Evolutionary conservation across 2,329 filamentous ascomycete species (phyloP).

Genomic region (Metarhizium guizhouense): DNA sequence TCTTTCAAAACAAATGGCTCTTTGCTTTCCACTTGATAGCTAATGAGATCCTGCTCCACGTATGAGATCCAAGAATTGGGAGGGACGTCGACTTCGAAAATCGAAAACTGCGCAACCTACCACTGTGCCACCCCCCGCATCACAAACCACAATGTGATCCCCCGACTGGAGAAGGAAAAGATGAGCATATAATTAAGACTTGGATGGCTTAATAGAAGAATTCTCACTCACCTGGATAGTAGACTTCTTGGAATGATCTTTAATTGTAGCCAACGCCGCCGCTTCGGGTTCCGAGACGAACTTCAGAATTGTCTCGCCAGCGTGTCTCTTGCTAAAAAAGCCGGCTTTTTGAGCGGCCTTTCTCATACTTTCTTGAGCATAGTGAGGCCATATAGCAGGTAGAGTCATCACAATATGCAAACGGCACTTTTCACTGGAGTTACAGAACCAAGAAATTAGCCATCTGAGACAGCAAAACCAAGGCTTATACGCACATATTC

Average conservation of each 20-base stretch:
- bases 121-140: conserved; percentile 28
- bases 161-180: conserved; percentile 8
- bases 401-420: conserved; percentile 33
- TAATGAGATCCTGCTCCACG: conserved; percentile 28
- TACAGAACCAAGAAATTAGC: too few relatives aligned
- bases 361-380: conserved; percentile 27
- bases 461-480: not conserved
- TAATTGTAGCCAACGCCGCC: conserved; percentile 29
- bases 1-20: conserved; percentile 24
- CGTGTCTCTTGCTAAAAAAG: conserved; percentile 18
- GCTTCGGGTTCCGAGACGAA: conserved; percentile 37
- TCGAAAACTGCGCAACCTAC: conserved; percentile 10
- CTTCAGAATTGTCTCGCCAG: conserved; percentile 19
- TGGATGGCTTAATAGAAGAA: too few relatives aligned
- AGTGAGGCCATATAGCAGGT: conserved; percentile 36
- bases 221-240: conserved; percentile 11
- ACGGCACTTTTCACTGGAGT: conserved; percentile 5
- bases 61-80: not conserved
- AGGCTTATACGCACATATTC: not conserved
- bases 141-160: conserved; percentile 22
- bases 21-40: conserved; percentile 18
- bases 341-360: conserved; percentile 25
- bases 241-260: conserved; percentile 15
- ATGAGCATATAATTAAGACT: not conserved
- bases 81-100: not conserved